Evolutionary conservation across 176 grass and related monocot species (phyloP).

Genomic region (Typha latifolia): DNA sequence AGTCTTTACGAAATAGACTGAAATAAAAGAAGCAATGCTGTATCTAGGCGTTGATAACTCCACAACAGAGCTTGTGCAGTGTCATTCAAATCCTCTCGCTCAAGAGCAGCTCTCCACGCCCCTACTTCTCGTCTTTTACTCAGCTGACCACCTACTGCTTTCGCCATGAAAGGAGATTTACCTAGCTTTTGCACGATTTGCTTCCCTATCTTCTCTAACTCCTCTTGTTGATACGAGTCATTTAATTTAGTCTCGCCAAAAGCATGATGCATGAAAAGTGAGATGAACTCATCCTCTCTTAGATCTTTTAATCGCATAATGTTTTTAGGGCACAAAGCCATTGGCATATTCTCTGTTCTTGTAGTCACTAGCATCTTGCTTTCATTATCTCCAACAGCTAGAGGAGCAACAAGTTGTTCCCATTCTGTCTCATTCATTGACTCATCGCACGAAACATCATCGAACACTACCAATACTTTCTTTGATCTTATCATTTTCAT

Average conservation of each 20-base stretch:
- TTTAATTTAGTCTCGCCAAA: neutral
- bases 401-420: no score
- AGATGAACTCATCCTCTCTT: neutral
- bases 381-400: conserved; percentile 2
- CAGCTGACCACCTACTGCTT: neutral
- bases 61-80: conserved; percentile 18
- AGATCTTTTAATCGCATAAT: conserved; percentile 11
- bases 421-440: neutral
- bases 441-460: neutral
- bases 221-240: neutral
- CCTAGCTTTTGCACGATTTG: conserved; percentile 2
- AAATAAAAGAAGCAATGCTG: conserved; percentile 31
- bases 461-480: neutral
- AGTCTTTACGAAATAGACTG: no score
- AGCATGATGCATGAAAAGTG: conserved; percentile 24
- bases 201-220: neutral
- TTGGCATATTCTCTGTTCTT: conserved; percentile 3
- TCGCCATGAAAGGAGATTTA: conserved; percentile 25
- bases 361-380: conserved; percentile 32
- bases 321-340: neutral
- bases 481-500: neutral
- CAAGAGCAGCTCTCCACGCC: conserved; percentile 10
- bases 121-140: neutral
- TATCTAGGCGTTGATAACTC: conserved; percentile 24
- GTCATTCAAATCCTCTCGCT: conserved; percentile 9